phyloP scores from a whole-genome alignment of 2,329 filamentous ascomycete genomes.

The Trichoderma citrinoviride region DNA sequence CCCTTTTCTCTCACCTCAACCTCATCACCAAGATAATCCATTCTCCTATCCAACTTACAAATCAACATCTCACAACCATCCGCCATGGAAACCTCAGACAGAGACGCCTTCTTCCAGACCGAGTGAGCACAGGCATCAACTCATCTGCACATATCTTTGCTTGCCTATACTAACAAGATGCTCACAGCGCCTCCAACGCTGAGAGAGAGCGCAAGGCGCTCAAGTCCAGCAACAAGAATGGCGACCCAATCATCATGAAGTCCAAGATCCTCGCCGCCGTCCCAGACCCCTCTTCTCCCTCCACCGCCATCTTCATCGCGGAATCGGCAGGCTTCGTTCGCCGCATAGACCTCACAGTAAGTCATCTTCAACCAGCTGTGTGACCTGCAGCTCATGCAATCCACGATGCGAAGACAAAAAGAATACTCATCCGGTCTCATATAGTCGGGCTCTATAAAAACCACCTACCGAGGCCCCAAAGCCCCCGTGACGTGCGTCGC shows the following conservation, averaged over 20 bases:
- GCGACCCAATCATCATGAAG: slow-evolving; percentile 73
- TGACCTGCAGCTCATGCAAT: background rate
- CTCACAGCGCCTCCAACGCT: slow-evolving; percentile 19
- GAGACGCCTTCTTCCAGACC: slow-evolving; percentile 88
- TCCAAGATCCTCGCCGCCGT: slow-evolving; percentile 82
- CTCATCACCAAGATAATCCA: background rate
- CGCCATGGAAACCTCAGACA: slow-evolving; percentile 69
- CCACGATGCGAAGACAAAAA: no score
- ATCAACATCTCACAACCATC: background rate
- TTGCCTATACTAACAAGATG: background rate
- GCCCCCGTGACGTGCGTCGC: slow-evolving; percentile 79
- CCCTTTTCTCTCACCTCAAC: background rate
- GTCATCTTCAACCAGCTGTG: slow-evolving; percentile 9
- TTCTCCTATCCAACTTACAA: background rate
- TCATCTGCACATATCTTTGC: background rate
- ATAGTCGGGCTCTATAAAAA: slow-evolving; percentile 35
- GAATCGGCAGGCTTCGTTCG: slow-evolving; percentile 83
- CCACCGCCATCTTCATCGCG: slow-evolving; percentile 68
- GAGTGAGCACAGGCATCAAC: slow-evolving; percentile 56
- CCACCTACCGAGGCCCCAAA: slow-evolving; percentile 67
- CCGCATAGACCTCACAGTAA: slow-evolving; percentile 71
- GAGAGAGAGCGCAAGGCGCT: slow-evolving; percentile 56
- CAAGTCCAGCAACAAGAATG: slow-evolving; percentile 73
- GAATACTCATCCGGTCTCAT: background rate
- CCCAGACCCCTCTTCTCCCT: slow-evolving; percentile 60